Base-by-base conservation (phyloP, 208 protist genomes). In the Endotrypanum monterogeii region DNA sequence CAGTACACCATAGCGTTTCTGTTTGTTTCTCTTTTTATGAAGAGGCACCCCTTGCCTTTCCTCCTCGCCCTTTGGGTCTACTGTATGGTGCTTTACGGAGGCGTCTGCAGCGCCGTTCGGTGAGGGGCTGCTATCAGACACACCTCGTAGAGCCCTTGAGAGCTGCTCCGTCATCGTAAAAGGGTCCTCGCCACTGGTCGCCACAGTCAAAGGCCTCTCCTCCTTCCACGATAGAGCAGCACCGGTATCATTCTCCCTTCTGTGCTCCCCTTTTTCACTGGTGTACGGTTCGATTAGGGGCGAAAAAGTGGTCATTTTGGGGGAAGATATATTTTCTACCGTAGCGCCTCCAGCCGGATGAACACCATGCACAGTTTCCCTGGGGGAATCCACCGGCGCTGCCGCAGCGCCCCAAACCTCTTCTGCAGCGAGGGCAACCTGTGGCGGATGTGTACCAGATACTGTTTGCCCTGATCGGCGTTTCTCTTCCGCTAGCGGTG, bases 1-100 rank as follows among this genome's bases (percentile, higher is more conserved):
- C 7, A 94, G 65, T 35, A 77, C 52, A 1, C 41, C 39, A 56
- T 71, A 52, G 65, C 74, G 58, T 44, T 76, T 79, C 67, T 67
- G 74, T 25, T 67, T 48, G 18, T 77, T 83, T 44, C 32, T 67
- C 23, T 67, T 1, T 28, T 14, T 48, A 5, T 23, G 23, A 30
- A 6, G 28, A 39, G 0, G n/a, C 12, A 6, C 16, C 51, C 0
- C 18, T 20, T 18, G 6, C 14, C 18, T n/a, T 55, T 55, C 51
- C 3, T 55, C 51, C 11, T 18, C n/a, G 12, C 51, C 67, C 76
- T 57, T 52, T 46, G 44, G 44, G 44, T 48, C 12, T 14, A 5
- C 44, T 48, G 44, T 11, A 14, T 0, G 8, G 30, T 32, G 20
- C 52, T 67, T 25, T 28, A 8, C 4, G 3, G 25, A 48, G 51